Evolutionary conservation across 768 basidiomycete species (phyloP).

Genomic region (Pisolithus albus): DNA sequence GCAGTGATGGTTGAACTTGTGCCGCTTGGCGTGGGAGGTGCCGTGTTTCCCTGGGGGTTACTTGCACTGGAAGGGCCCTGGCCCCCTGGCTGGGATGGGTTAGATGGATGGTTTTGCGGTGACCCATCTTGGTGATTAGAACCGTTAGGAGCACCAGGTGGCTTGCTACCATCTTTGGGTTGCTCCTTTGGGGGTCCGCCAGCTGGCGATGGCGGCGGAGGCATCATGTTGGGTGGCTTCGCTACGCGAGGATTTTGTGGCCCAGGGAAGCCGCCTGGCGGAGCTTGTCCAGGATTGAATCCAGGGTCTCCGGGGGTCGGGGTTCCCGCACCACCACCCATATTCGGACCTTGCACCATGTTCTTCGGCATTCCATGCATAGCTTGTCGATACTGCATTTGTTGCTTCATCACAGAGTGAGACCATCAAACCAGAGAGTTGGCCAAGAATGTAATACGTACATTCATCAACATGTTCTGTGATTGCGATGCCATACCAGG

Average conservation of each 20-base stretch:
- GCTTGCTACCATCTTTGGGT: conserved; percentile 28
- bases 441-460: conserved; percentile 7
- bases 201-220: conserved; percentile 49
- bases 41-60: conserved; percentile 23
- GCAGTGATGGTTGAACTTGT: conserved; percentile 30
- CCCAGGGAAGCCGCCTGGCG: conserved; percentile 28
- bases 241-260: conserved; percentile 26
- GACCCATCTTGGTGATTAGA: conserved; percentile 31
- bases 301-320: conserved; percentile 39
- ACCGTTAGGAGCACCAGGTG: conserved; percentile 20
- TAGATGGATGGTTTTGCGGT: conserved; percentile 34
- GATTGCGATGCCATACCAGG: conserved; percentile 24
- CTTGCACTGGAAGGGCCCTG: conserved; percentile 17
- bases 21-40: conserved; percentile 33
- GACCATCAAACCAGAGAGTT: neutral
- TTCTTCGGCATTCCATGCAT: conserved; percentile 32
- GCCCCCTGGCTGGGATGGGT: conserved; percentile 20
- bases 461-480: conserved; percentile 23
- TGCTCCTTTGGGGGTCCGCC: conserved; percentile 26
- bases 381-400: conserved; percentile 32
- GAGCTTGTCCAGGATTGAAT: conserved; percentile 31
- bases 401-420: conserved; percentile 13
- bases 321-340: conserved; percentile 31
- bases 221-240: conserved; percentile 40
- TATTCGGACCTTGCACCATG: conserved; percentile 18